Conservation (phyloP, 148 eudicot species). For the Rhododendron ferrugineum region DNA sequence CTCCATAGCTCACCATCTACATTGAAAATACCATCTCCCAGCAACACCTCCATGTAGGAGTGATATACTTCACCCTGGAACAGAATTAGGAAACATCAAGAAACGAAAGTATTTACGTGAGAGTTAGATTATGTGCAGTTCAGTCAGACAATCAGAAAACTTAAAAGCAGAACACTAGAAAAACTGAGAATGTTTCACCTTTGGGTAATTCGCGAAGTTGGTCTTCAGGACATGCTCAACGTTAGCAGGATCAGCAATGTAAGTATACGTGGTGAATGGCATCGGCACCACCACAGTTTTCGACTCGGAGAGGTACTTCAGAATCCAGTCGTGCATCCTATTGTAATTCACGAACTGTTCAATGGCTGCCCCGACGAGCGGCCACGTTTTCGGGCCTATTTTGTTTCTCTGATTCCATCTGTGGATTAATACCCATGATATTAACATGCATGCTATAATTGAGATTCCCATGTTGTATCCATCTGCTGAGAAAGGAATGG, state of each 20-base stretch:
- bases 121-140: neutral
- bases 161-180: neutral
- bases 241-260: slow-evolving; percentile 78
- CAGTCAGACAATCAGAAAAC: neutral
- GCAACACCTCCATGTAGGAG: slow-evolving; percentile 95
- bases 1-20: slow-evolving; percentile 96
- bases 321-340: slow-evolving; percentile 92
- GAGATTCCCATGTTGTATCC: slow-evolving; percentile 24
- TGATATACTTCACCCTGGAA: slow-evolving; percentile 83
- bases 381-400: slow-evolving; percentile 90
- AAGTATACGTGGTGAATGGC: slow-evolving; percentile 82
- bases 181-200: slow-evolving; percentile 30
- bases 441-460: slow-evolving; percentile 26
- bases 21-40: slow-evolving; percentile 89
- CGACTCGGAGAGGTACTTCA: slow-evolving; percentile 47
- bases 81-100: neutral
- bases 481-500: neutral
- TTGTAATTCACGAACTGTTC: slow-evolving; percentile 72
- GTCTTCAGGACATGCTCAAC: slow-evolving; percentile 94
- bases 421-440: slow-evolving; percentile 69
- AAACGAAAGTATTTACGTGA: neutral
- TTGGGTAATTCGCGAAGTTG: slow-evolving; percentile 86
- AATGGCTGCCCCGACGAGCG: slow-evolving; percentile 68
- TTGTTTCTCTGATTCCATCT: slow-evolving; percentile 64
- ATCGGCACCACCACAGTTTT: slow-evolving; percentile 71